Conservation (phyloP, 306 rosid genomes). For the Crataegus laevigata region DNA sequence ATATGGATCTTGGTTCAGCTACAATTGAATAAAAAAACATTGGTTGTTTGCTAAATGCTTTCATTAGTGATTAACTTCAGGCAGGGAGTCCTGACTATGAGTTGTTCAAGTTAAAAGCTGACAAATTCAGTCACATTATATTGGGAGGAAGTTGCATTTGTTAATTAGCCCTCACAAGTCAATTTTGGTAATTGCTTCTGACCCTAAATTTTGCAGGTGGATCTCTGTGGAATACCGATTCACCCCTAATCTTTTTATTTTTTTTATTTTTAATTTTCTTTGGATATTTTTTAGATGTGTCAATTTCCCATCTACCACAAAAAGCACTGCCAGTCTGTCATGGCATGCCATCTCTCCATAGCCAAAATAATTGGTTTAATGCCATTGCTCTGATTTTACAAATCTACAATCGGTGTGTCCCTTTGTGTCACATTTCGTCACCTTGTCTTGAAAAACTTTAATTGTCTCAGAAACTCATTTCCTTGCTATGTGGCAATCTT, state of each 20-base stretch:
- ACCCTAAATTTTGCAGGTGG: constrained; percentile 13
- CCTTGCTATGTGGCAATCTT: no score
- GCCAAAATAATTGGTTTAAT: background rate
- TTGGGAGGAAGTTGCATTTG: constrained; percentile 19
- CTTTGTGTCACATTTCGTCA: background rate
- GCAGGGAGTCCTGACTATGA: background rate
- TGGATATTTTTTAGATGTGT: background rate
- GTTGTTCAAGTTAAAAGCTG: constrained; percentile 13
- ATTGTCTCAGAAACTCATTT: no score
- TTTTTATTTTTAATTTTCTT: background rate
- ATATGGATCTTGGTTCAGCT: no score
- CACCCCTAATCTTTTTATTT: background rate
- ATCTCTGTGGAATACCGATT: background rate
- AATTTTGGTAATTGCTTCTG: background rate
- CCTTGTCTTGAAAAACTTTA: constrained; percentile 5
- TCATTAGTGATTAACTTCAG: constrained; percentile 10
- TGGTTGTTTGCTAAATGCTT: constrained; percentile 25
- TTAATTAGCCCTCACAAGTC: constrained; percentile 2
- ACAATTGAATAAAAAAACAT: no score
- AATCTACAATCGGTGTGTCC: background rate
- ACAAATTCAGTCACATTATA: background rate
- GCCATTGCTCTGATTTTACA: background rate
- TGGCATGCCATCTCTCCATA: background rate
- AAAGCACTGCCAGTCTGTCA: constrained; percentile 1
- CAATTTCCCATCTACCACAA: background rate